A percentile compares a stretch with the other conserved stretches of the same genome.
phyloP scores from a whole-genome alignment of 2,329 filamentous ascomycete genomes.

The Hypoxylon sp. region DNA sequence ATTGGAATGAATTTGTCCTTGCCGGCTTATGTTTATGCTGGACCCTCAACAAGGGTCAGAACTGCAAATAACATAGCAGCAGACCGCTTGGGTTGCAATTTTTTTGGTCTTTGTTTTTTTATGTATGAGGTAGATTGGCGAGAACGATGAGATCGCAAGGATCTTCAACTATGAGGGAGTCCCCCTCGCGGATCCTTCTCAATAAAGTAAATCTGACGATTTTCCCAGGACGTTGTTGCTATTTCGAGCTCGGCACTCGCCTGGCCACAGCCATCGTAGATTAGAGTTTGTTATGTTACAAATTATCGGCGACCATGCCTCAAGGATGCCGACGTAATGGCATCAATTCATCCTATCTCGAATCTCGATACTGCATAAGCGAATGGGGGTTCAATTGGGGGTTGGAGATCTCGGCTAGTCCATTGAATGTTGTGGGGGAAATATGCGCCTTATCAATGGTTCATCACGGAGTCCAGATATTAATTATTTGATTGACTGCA shows the following conservation, averaged over 20 bases:
- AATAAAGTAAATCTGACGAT: slow-evolving; percentile 24
- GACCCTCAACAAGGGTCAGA: slow-evolving; percentile 17
- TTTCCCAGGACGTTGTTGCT: slow-evolving; percentile 32
- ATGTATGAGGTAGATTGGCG: slow-evolving; percentile 46
- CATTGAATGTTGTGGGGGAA: slow-evolving; percentile 43
- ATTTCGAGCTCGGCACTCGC: slow-evolving; percentile 43
- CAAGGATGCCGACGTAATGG: slow-evolving; percentile 31
- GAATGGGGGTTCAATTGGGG: slow-evolving; percentile 37
- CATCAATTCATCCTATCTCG: slow-evolving; percentile 44
- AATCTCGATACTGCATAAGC: slow-evolving; percentile 43
- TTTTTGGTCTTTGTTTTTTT: slow-evolving; percentile 8
- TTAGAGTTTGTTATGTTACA: slow-evolving; percentile 20
- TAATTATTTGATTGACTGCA: slow-evolving; percentile 37
- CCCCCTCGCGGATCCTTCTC: slow-evolving; percentile 30
- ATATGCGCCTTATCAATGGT: slow-evolving; percentile 44
- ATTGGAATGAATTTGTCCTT: slow-evolving; percentile 24
- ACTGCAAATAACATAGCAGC: slow-evolving; percentile 16
- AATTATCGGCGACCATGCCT: slow-evolving; percentile 27
- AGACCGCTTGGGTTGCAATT: slow-evolving; percentile 11
- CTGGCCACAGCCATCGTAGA: slow-evolving; percentile 18
- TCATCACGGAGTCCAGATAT: slow-evolving; percentile 37
- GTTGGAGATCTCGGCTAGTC: slow-evolving; percentile 44
- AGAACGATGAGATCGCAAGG: slow-evolving; percentile 38
- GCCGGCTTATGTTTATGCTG: slow-evolving; percentile 8
- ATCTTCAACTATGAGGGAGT: slow-evolving; percentile 20